Conservation (phyloP, 805 yeast species). For the Candida methanosorbosa region DNA sequence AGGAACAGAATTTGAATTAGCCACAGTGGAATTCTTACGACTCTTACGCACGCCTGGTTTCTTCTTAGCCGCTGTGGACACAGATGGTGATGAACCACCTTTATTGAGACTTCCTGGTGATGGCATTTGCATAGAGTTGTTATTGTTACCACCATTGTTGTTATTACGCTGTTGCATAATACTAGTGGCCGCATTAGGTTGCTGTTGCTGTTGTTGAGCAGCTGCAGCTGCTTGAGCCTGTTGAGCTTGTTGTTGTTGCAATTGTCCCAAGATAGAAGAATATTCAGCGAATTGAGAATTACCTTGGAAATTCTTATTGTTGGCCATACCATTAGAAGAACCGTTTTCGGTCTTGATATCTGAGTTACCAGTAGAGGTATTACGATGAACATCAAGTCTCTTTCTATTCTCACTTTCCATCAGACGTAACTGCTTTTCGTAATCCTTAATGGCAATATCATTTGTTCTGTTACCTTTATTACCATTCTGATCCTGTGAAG, state of each 20-base stretch:
- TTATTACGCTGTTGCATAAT: slow-evolving; percentile 1
- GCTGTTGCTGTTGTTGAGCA: slow-evolving; percentile 11
- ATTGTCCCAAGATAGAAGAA: slow-evolving; percentile 11
- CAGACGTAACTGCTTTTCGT: slow-evolving; percentile 69
- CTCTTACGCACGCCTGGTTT: slow-evolving; percentile 15
- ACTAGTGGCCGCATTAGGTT: slow-evolving; percentile 3
- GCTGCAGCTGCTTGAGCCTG: slow-evolving; percentile 16
- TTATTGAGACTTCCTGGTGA: no score
- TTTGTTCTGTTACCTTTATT: slow-evolving; percentile 9
- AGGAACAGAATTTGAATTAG: slow-evolving; percentile 17
- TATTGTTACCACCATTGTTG: background rate
- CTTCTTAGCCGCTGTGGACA: slow-evolving; percentile 5
- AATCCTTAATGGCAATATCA: slow-evolving; percentile 63
- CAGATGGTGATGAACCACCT: slow-evolving; percentile 3
- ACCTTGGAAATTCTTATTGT: slow-evolving; percentile 2
- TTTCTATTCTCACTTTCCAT: slow-evolving; percentile 71
- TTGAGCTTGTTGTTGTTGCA: slow-evolving; percentile 15
- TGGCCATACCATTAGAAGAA: slow-evolving; percentile 4
- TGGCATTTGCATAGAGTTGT: slow-evolving; percentile 10
- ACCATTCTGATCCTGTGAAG: background rate
- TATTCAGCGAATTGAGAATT: slow-evolving; percentile 14
- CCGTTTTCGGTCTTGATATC: slow-evolving; percentile 5
- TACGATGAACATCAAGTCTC: slow-evolving; percentile 47
- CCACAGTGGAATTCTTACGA: slow-evolving; percentile 14
- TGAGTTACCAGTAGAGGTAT: slow-evolving; percentile 20